phyloP scores from a whole-genome alignment of 306 rosid genomes.

The Gleditsia sinensis region DNA sequence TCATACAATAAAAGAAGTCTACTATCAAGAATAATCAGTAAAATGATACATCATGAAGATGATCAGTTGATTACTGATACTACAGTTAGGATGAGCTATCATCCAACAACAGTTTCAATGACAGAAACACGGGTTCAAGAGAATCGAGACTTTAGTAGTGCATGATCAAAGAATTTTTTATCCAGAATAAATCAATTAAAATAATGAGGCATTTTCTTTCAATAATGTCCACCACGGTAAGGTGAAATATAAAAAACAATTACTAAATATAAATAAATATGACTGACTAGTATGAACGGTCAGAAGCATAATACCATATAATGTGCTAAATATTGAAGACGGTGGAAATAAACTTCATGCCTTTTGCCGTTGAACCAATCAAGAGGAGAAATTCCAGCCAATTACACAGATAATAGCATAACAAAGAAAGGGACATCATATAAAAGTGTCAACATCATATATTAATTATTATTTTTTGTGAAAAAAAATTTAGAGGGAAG shows the following conservation, averaged over 20 bases:
- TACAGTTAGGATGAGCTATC: neutral
- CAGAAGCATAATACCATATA: neutral
- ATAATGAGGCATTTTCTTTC: neutral
- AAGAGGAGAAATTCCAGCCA: neutral
- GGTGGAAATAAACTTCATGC: neutral
- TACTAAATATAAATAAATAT: neutral
- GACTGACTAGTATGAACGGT: neutral
- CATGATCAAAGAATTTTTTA: neutral
- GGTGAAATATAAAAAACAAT: neutral
- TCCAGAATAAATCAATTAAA: neutral
- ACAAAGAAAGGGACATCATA: neutral
- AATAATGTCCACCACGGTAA: neutral
- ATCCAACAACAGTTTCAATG: constrained; percentile 1
- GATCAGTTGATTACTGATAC: neutral
- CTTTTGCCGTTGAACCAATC: neutral
- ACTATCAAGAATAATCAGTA: constrained; percentile 3
- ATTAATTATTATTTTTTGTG: no score
- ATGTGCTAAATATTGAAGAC: neutral
- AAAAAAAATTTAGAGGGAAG: no score
- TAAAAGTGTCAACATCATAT: neutral
- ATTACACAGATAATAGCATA: neutral
- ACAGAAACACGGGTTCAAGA: neutral
- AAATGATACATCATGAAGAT: neutral
- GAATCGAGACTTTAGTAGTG: neutral
- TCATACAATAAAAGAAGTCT: neutral